Evolutionary conservation across 2,329 filamentous ascomycete genomes (phyloP).

Genomic region (Hymenoscyphus albidus): DNA sequence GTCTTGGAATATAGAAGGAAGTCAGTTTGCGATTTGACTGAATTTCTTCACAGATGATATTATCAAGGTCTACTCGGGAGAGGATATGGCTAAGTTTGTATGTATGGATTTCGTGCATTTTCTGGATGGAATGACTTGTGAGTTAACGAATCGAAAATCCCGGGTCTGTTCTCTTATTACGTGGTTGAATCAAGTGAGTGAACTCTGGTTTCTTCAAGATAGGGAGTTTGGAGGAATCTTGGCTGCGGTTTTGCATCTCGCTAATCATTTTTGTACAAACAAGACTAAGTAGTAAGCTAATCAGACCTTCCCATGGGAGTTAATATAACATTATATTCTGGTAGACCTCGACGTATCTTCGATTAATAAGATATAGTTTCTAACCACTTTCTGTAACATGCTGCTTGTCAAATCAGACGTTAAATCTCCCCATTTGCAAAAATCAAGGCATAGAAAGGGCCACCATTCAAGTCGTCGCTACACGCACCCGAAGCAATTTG

Average conservation of each 20-base stretch:
- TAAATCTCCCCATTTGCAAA: neutral
- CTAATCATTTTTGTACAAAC: no score
- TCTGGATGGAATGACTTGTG: neutral
- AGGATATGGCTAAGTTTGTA: neutral
- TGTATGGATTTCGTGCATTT: neutral
- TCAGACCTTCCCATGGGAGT: no score
- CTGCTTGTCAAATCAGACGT: neutral
- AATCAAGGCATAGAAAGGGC: neutral
- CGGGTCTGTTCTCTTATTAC: no score
- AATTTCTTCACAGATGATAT: neutral
- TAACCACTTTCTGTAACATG: no score
- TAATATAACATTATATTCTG: no score
- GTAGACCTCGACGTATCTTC: no score
- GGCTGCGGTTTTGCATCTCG: neutral
- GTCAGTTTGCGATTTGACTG: neutral
- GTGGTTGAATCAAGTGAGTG: neutral
- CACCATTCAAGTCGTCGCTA: neutral
- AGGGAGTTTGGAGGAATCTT: neutral
- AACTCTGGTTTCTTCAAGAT: neutral
- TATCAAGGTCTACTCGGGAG: neutral
- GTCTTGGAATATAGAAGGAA: neutral
- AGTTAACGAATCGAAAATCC: neutral
- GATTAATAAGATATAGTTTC: no score
- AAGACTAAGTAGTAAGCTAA: neutral
- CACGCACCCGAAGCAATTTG: neutral